phyloP scores from a whole-genome alignment of 83 land plant genomes.

The Picea abies region DNA sequence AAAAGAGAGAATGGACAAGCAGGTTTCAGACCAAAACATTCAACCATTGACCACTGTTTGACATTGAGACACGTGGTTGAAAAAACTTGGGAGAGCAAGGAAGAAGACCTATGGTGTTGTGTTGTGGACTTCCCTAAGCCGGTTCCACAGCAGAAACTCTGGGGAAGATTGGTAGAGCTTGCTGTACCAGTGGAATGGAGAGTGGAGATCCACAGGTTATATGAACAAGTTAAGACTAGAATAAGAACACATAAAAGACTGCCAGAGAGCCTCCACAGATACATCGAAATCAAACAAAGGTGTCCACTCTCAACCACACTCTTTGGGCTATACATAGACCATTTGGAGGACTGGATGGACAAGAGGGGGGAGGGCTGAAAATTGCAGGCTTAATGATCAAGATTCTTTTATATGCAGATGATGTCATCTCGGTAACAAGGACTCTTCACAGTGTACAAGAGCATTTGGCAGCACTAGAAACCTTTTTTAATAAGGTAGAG shows the following conservation, averaged over 20 bases:
- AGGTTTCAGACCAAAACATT: conserved; percentile 14
- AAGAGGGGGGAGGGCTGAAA: not conserved
- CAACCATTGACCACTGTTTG: conserved; percentile 9
- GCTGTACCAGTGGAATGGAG: not conserved
- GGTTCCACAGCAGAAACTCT: not conserved
- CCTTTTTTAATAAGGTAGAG: not conserved
- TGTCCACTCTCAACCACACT: not conserved
- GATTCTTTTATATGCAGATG: not conserved
- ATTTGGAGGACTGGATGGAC: not conserved
- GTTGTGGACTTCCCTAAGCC: conserved; percentile 8
- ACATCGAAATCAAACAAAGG: not conserved
- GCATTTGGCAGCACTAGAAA: not conserved
- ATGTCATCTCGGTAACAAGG: not conserved
- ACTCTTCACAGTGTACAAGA: not conserved
- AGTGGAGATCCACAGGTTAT: not conserved
- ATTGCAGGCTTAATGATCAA: not conserved
- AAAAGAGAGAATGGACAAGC: not conserved
- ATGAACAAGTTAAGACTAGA: conserved; percentile 10
- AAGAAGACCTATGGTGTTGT: not conserved
- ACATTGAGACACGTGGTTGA: not conserved
- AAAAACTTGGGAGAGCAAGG: not conserved
- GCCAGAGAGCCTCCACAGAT: not conserved
- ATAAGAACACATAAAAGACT: not conserved
- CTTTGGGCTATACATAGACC: not conserved
- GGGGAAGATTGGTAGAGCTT: not conserved